phyloP scores from a whole-genome alignment of 352 stramenopile species.

The Aphanomyces cochlioides region DNA sequence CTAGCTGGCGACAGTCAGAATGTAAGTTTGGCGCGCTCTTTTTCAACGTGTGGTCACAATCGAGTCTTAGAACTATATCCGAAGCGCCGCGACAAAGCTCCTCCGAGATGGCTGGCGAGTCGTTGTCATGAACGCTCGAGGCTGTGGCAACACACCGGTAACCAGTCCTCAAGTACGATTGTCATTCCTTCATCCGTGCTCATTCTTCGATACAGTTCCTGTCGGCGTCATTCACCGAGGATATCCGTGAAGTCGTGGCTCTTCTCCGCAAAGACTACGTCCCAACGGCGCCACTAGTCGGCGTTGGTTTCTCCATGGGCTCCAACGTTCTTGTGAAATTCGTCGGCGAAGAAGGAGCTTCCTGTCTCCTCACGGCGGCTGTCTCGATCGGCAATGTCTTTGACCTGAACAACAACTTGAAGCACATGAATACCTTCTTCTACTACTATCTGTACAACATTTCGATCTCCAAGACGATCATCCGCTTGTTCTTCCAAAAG shows the following conservation, averaged over 20 bases:
- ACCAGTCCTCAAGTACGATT: conserved; percentile 40
- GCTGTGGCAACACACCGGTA: conserved; percentile 57
- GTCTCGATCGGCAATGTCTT: conserved; percentile 69
- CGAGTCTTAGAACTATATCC: conserved; percentile 52
- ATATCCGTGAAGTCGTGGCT: conserved; percentile 48
- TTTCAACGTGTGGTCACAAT: neutral
- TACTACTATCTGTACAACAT: conserved; percentile 57
- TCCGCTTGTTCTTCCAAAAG: conserved; percentile 50
- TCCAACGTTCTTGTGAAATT: conserved; percentile 76
- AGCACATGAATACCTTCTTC: conserved; percentile 44
- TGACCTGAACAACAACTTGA: conserved; percentile 44
- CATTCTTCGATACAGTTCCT: conserved; percentile 41
- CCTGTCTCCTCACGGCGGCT: conserved; percentile 39
- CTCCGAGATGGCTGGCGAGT: conserved; percentile 51
- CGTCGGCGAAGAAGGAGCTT: conserved; percentile 49
- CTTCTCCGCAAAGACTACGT: conserved; percentile 42
- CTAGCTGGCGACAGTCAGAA: neutral
- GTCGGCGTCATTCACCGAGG: conserved; percentile 59
- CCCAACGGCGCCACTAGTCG: conserved; percentile 41
- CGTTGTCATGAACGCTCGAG: conserved; percentile 68
- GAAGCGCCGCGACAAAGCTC: conserved; percentile 42
- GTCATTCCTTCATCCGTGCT: neutral
- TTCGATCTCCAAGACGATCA: conserved; percentile 45
- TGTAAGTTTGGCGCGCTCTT: neutral
- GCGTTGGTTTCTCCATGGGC: conserved; percentile 63